phyloP scores from a whole-genome alignment of 2,329 filamentous ascomycete species.

The Zymoseptoria tritici region DNA sequence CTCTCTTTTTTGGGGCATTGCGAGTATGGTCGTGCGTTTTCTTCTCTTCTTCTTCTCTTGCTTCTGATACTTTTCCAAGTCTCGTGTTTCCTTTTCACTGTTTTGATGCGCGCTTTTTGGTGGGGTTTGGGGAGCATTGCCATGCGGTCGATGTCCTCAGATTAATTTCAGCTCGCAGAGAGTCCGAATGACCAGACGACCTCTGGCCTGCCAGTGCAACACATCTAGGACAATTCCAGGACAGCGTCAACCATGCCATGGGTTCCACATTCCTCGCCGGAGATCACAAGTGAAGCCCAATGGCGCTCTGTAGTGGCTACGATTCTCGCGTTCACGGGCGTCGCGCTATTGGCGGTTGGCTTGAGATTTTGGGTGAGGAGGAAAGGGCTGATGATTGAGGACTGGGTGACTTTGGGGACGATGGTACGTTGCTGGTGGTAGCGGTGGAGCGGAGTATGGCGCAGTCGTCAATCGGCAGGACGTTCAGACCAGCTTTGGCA shows the following conservation, averaged over 20 bases:
- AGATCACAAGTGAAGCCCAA: slow-evolving; percentile 7
- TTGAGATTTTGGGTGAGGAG: slow-evolving; percentile 11
- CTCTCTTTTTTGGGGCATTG: neutral
- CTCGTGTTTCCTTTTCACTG: neutral
- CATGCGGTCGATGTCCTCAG: neutral
- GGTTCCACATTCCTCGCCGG: slow-evolving; percentile 7
- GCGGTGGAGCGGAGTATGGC: neutral
- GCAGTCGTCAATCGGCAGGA: neutral
- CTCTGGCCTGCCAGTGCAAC: neutral
- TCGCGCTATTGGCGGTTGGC: slow-evolving; percentile 7
- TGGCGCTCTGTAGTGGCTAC: slow-evolving; percentile 10
- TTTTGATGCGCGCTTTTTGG: neutral
- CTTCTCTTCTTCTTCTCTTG: neutral
- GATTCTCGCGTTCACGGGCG: slow-evolving; percentile 5
- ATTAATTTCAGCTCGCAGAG: neutral
- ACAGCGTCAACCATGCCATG: slow-evolving; percentile 7
- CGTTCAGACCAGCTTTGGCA: neutral
- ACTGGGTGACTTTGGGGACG: slow-evolving; percentile 14
- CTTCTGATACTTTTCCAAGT: neutral
- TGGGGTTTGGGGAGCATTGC: neutral
- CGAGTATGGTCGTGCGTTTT: neutral
- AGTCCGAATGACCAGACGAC: neutral
- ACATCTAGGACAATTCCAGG: neutral
- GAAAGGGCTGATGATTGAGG: slow-evolving; percentile 9
- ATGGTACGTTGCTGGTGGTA: slow-evolving; percentile 5